Evolutionary conservation across 108 stramenopile species (phyloP).

Genomic region (Tribonema minus): DNA sequence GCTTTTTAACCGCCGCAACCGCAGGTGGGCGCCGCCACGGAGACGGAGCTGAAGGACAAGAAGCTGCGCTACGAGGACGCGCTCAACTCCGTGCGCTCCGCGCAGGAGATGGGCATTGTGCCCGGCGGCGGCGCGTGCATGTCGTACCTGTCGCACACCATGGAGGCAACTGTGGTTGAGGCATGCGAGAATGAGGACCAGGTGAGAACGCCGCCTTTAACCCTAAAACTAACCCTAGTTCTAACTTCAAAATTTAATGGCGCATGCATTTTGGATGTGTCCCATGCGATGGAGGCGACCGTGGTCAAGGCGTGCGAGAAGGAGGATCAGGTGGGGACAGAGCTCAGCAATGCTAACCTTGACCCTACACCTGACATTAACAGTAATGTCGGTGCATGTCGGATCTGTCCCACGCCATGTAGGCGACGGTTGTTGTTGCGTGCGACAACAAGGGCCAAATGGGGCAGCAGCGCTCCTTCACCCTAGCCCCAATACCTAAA

Average conservation of each 20-base stretch:
- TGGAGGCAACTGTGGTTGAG: slow-evolving; percentile 36
- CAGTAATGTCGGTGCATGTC: no score
- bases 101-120: slow-evolving; percentile 85
- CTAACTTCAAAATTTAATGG: no score
- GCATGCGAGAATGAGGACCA: slow-evolving; percentile 67
- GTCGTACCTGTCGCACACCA: slow-evolving; percentile 73
- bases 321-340: slow-evolving; percentile 80
- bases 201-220: no score
- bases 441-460: no score
- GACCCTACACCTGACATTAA: no score
- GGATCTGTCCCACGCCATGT: slow-evolving; percentile 70
- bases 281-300: slow-evolving; percentile 56
- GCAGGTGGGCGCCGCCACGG: slow-evolving; percentile 85
- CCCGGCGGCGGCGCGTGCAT: slow-evolving; percentile 89
- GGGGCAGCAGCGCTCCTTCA: no score
- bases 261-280: slow-evolving; percentile 76
- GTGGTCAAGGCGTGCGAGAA: slow-evolving; percentile 3
- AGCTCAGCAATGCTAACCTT: no score
- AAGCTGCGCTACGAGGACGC: slow-evolving; percentile 96
- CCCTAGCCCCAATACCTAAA: no score
- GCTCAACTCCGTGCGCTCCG: slow-evolving; percentile 82
- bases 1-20: no score
- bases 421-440: slow-evolving; percentile 19
- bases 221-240: no score
- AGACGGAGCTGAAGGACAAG: slow-evolving; percentile 97